Evolutionary conservation across 2,329 filamentous ascomycete genomes (phyloP), one percentile per base, ranked within the genome.

Genomic region (Aspergillus cejpii): DNA sequence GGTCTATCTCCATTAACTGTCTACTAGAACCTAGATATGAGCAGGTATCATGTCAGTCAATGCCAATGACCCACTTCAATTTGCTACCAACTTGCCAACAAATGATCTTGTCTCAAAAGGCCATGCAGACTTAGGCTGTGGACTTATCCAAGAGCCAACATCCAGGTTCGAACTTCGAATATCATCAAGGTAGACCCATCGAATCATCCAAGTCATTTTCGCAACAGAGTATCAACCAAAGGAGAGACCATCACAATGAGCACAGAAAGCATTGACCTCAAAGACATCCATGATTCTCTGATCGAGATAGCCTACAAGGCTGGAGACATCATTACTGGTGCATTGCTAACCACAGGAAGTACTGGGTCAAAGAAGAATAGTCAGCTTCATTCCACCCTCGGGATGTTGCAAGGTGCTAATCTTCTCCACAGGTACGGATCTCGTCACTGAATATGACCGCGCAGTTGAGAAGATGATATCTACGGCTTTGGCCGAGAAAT

Each of bases 391-490:
- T 19, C 17, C 12, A 26, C 12, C 15, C 19, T 17, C 33, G 10
- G 17, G 41, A 24, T 24, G 12, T 14, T 14, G 12, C 12, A 12
- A 23, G 17, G 21, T 34, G 17, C 43, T 44, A 20, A 42, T 34
- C 3, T n/a, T 21, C 11, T 26, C 26, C 15, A 10, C 24, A 77
- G 75, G 75, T 42, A 77, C 77, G 47, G 79, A 83, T 57, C 71
- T 82, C 26, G 79, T 83, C 14, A 83, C 79, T 6, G 76, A 81
- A 64, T 81, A 79, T 45, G 79, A 83, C 61, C 76, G 73, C 50
- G 78, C 77, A 4, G 78, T 81, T 26, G 79, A 83, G 58, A 72
- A 69, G 17, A 72, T 79, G 62, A 73, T 82, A 31, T 79, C 74
- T 4, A 67, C 67, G 3, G 65, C 67, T 1, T 66, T 82, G 21